Base-by-base conservation (phyloP, 306 rosid genomes). In the Hylodesmum podocarpum region DNA sequence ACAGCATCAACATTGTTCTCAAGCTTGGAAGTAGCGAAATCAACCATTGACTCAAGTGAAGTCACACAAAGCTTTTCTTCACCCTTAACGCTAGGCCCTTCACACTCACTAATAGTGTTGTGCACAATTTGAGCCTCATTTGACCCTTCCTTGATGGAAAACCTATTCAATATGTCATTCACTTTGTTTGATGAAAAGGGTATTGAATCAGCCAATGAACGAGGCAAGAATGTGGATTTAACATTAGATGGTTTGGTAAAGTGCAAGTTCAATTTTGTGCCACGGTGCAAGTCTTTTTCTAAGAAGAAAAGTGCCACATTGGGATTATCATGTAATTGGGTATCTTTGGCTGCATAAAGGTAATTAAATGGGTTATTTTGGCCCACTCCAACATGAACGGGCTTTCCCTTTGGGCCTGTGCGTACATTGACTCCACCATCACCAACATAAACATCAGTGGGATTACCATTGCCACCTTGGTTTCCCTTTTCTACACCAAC, bases 31-130 rank as follows among this genome's bases (percentile, higher is more conserved):
- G 88, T 84, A 62, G 86, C 80, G 76, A 86, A 94, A 41, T 94
- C 97, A 11, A 92, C 69, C 98, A 94, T 92, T 0, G 96, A 92
- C 80, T 94, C 97, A n/a, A 94, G 66, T 4, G 98, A 94, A 39
- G 91, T 94, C 6, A 97, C 95, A 21, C 98, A 94, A 5, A 63
- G 84, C 82, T 89, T 92, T 21, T 92, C 93, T 75, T 92, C 98
- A 8, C 96, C 93, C 61, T 2, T 69, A 10, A 85, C 73, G 2
- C 74, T 68, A 1, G 84, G 76, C 9, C 57, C 66, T 70, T 92
- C 93, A 10, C 98, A 94, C 49, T 86, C 88, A 8, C 49, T 31
- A 21, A 94, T 74, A 0, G 96, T 90, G 15, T 76, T 70, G 73
- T 83, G 76, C 61, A 94, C 71, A 28, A 6, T 37, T 57, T 79